Base-by-base conservation (phyloP, 2,329 filamentous ascomycete species). In the Shiraia sp. region DNA sequence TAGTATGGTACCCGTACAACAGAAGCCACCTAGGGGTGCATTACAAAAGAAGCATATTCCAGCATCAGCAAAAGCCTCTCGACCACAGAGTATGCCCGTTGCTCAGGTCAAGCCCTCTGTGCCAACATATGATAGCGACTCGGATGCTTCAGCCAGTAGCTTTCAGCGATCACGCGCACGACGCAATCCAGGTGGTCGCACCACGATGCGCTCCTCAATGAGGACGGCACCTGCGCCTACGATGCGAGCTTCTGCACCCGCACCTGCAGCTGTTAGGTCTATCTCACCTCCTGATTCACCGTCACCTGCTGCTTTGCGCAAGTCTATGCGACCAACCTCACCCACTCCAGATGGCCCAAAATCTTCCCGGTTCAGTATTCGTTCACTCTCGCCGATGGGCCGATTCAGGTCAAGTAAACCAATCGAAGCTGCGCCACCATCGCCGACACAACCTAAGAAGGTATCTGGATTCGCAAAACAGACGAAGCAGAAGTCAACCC, bases 181-280 rank as follows among this genome's bases (percentile, higher is more conserved):
- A 42, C 53, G 42, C 37, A 63, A 41, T 37, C 57, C 75, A 30
- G 76, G 76, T 0, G 72, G 73, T 3, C 60, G 70, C 16, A 79
- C 82, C 38, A 78, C 74, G 1, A 88, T 95, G 75, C 84, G 85
- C 42, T 79, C 76, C 36, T 89, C 87, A 2, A 88, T 96, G 87
- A 80, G 90, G n/a, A n/a, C n/a, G n/a, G n/a, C n/a, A n/a, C n/a
- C n/a, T n/a, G n/a, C n/a, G n/a, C n/a, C n/a, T n/a, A n/a, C n/a
- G n/a, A n/a, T n/a, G n/a, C n/a, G n/a, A n/a, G 62, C 68, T 8
- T 40, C 36, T 31, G 43, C 50, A 10, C 55, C 57, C 22, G 67
- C 73, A 30, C 62, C 71, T 17, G 68, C 69, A 2, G 43, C 45
- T 28, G 63, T 66, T 31, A 70, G 72, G 10, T 74, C 81, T n/a